phyloP scores from a whole-genome alignment of 164 flowering plant species.

The Liriodendron chinense region DNA sequence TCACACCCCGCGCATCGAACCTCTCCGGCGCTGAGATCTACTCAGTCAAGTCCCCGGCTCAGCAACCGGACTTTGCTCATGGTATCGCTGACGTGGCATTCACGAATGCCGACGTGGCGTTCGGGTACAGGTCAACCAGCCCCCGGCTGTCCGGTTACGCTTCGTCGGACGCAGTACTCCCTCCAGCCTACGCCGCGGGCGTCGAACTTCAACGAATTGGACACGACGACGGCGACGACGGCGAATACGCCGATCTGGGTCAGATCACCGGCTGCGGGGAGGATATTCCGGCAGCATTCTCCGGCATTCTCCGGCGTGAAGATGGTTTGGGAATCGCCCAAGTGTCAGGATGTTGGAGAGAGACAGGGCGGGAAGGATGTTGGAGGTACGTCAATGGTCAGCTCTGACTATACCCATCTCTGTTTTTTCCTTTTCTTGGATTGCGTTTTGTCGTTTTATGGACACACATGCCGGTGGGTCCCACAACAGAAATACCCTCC shows the following conservation, averaged over 20 bases:
- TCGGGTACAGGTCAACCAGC: slow-evolving; percentile 41
- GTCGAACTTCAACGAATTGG: slow-evolving; percentile 56
- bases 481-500: neutral
- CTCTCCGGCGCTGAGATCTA: slow-evolving; percentile 58
- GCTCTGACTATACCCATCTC: neutral
- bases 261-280: slow-evolving; percentile 47
- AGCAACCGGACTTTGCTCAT: slow-evolving; percentile 13
- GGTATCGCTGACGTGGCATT: slow-evolving; percentile 22
- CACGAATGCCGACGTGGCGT: slow-evolving; percentile 25
- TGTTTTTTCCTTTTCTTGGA: neutral
- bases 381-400: slow-evolving; percentile 28
- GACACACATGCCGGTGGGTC: neutral
- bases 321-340: slow-evolving; percentile 41
- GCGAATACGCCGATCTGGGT: slow-evolving; percentile 39
- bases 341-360: slow-evolving; percentile 25
- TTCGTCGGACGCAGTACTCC: slow-evolving; percentile 61
- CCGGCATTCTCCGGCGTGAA: slow-evolving; percentile 34
- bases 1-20: slow-evolving; percentile 57
- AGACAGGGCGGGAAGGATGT: slow-evolving; percentile 31
- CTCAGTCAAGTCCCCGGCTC: slow-evolving; percentile 46
- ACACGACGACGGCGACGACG: slow-evolving; percentile 22
- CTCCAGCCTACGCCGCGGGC: slow-evolving; percentile 66
- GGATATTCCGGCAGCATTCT: slow-evolving; percentile 36
- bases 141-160: slow-evolving; percentile 57
- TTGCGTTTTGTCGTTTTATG: neutral